Evolutionary conservation across 1,284 basidiomycete genomes (phyloP).

Genomic region (Hymenochaete sp.): DNA sequence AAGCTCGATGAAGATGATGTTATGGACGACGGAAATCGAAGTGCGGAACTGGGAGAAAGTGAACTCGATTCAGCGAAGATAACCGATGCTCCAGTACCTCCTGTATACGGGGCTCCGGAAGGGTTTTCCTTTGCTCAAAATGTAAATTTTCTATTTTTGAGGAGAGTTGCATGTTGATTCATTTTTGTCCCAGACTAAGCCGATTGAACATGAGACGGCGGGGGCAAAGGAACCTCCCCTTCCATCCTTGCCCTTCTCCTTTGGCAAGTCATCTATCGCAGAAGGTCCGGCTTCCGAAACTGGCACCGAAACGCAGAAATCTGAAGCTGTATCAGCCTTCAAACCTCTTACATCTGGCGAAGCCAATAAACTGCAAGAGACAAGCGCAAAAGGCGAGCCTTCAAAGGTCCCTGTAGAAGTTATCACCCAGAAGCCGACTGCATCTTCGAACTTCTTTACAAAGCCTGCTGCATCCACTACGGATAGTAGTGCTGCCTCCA

Average conservation of each 20-base stretch:
- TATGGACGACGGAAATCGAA: constrained; percentile 29
- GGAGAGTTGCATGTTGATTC: constrained; percentile 1
- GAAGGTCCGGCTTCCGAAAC: neutral
- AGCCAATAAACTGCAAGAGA: neutral
- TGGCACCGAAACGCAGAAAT: too few species aligned
- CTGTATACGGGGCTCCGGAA: constrained; percentile 50
- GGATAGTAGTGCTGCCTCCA: neutral
- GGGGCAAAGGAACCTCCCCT: constrained; percentile 16
- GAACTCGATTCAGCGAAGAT: constrained; percentile 27
- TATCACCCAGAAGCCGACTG: neutral
- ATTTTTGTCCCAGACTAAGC: constrained; percentile 20
- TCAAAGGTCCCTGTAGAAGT: neutral
- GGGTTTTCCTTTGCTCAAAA: constrained; percentile 61
- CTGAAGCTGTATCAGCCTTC: neutral
- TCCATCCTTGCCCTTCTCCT: constrained; percentile 16
- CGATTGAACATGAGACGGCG: constrained; percentile 23
- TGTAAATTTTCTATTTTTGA: constrained; percentile 30
- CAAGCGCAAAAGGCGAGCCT: neutral
- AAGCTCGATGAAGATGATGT: constrained; percentile 43
- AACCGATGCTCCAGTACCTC: constrained; percentile 43
- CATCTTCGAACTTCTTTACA: constrained; percentile 7
- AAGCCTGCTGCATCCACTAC: constrained; percentile 1
- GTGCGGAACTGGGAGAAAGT: constrained; percentile 15
- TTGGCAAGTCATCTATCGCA: neutral
- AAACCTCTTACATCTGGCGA: constrained; percentile 1